Percentiles rank a stretch among this genome's conserved stretches.
phyloP scores from a whole-genome alignment of 2,329 filamentous ascomycete genomes.

The Xylariaceae sp. region DNA sequence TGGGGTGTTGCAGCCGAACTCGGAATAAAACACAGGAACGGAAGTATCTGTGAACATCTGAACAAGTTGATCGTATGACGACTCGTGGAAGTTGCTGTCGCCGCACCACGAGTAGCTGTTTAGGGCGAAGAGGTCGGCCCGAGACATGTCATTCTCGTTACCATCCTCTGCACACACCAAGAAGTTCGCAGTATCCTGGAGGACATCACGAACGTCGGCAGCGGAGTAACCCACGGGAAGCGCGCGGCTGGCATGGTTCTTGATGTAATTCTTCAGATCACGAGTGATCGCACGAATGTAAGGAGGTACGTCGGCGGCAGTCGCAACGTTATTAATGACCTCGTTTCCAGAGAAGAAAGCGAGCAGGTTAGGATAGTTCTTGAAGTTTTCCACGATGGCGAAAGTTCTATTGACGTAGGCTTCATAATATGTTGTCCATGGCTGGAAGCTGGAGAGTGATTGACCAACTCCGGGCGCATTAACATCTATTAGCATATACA shows the following conservation, averaged over 20 bases:
- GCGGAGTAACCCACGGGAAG: slow-evolving; percentile 80
- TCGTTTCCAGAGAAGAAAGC: slow-evolving; percentile 77
- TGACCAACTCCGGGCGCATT: slow-evolving; percentile 61
- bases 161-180: slow-evolving; percentile 61
- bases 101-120: slow-evolving; percentile 75
- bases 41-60: slow-evolving; percentile 60
- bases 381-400: slow-evolving; percentile 63
- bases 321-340: slow-evolving; percentile 64
- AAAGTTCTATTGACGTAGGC: slow-evolving; percentile 63
- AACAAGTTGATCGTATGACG: slow-evolving; percentile 61
- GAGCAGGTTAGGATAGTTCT: slow-evolving; percentile 63
- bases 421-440: slow-evolving; percentile 57
- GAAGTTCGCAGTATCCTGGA: slow-evolving; percentile 73
- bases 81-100: slow-evolving; percentile 57
- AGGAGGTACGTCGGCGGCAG: slow-evolving; percentile 59
- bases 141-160: slow-evolving; percentile 55
- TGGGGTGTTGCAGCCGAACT: slow-evolving; percentile 73
- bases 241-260: slow-evolving; percentile 60
- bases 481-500: slow-evolving; percentile 66
- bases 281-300: slow-evolving; percentile 72
- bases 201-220: slow-evolving; percentile 69
- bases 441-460: slow-evolving; percentile 50
- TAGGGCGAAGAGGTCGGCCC: slow-evolving; percentile 70
- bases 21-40: slow-evolving; percentile 77
- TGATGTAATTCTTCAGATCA: slow-evolving; percentile 77